Percentiles rank a stretch among this genome's conserved stretches.
Evolutionary conservation across 139 green algal genomes (phyloP).

Genomic region (Chlorella sp.): DNA sequence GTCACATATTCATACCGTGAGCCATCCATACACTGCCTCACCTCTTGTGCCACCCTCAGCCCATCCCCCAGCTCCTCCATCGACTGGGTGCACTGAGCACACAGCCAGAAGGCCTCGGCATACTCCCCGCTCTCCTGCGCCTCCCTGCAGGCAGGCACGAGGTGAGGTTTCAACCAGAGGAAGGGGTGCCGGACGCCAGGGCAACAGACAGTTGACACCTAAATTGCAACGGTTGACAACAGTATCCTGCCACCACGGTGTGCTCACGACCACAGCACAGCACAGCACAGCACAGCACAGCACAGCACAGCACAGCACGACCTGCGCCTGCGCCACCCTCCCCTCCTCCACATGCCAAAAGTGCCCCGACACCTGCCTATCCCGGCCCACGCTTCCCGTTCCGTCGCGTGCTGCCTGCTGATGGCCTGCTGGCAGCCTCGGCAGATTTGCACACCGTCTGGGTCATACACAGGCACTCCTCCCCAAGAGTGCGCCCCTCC

Average conservation of each 20-base stretch:
- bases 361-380: background rate
- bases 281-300: no score
- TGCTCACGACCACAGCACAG: no score
- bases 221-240: no score
- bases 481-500: no score
- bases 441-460: no score
- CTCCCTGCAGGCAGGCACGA: slow-evolving; percentile 41
- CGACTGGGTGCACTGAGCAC: slow-evolving; percentile 43
- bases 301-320: no score
- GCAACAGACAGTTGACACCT: no score
- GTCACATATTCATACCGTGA: background rate
- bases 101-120: slow-evolving; percentile 59
- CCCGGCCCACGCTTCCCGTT: no score
- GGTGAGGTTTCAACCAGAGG: background rate
- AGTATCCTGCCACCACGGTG: no score
- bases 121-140: slow-evolving; percentile 57
- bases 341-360: background rate
- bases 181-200: background rate
- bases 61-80: slow-evolving; percentile 44
- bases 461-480: no score
- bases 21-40: background rate
- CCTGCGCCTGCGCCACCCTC: background rate
- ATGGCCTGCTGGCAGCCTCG: no score
- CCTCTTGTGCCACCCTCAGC: slow-evolving; percentile 41
- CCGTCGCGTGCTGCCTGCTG: no score